Evolutionary conservation across 1,284 basidiomycete species (phyloP).

Genomic region (Cryptococcus sp.): DNA sequence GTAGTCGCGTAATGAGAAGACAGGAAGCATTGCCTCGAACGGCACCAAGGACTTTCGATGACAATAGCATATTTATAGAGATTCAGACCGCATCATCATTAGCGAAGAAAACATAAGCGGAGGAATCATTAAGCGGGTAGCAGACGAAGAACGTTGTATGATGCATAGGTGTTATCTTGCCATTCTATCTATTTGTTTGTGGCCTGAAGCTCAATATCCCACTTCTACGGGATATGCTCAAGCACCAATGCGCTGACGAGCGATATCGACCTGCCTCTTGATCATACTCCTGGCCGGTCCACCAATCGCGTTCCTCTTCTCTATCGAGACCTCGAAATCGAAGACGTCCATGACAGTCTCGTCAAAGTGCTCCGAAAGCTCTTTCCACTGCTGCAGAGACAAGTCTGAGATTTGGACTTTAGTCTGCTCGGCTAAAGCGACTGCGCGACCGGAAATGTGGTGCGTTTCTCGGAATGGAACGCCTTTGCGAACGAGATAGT

Average conservation of each 20-base stretch:
- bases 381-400: conserved; percentile 73
- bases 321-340: conserved; percentile 90
- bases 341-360: conserved; percentile 80
- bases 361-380: conserved; percentile 74
- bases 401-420: conserved; percentile 79
- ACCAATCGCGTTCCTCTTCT: conserved; percentile 86
- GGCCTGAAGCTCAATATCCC: too few species aligned
- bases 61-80: too few species aligned
- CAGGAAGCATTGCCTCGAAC: too few species aligned
- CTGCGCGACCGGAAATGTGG: conserved; percentile 93
- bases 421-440: conserved; percentile 85
- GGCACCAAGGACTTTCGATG: too few species aligned
- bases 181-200: too few species aligned
- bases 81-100: too few species aligned
- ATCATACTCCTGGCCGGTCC: conserved; percentile 85
- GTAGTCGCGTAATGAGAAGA: too few species aligned
- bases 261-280: conserved; percentile 74
- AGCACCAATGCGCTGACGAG: conserved; percentile 56
- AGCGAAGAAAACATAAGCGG: too few species aligned
- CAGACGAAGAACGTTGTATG: too few species aligned
- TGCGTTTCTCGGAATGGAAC: conserved; percentile 98
- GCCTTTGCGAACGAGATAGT: conserved; percentile 96
- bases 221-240: not conserved
- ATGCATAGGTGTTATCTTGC: too few species aligned
- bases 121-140: too few species aligned